A percentile compares a stretch with the other conserved stretches of the same genome.
Evolutionary conservation across 495 filamentous ascomycete genomes (phyloP).

Genomic region (Emericellopsis terricola): DNA sequence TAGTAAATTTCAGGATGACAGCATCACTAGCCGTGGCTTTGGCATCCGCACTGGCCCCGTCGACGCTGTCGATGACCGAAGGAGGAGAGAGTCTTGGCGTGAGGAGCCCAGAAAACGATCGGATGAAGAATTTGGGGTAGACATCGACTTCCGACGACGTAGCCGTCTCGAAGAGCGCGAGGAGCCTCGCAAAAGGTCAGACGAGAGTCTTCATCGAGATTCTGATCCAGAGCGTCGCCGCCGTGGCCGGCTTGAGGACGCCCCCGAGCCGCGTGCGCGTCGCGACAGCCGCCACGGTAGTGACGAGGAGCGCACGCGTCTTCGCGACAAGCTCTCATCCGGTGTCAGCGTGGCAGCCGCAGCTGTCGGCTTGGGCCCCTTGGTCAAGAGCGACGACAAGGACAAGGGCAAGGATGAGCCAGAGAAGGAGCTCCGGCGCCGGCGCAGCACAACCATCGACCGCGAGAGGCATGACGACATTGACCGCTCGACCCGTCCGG

Average conservation of each 20-base stretch:
- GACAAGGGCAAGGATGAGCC: no score
- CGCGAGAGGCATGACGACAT: no score
- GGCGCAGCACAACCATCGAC: no score
- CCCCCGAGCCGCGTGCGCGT: constrained; percentile 4
- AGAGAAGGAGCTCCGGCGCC: no score
- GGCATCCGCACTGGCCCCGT: constrained; percentile 19
- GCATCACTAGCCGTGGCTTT: constrained; percentile 21
- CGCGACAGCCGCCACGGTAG: background rate
- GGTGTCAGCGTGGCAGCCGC: constrained; percentile 20
- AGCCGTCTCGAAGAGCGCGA: constrained; percentile 2
- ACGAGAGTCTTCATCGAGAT: constrained; percentile 7
- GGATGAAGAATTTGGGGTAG: background rate
- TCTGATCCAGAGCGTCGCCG: constrained; percentile 8
- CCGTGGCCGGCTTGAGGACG: constrained; percentile 9
- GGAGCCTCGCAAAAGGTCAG: constrained; percentile 1
- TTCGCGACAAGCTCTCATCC: constrained; percentile 14
- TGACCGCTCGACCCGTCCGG: no score
- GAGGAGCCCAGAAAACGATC: background rate
- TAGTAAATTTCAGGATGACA: constrained; percentile 16
- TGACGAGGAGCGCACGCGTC: constrained; percentile 8
- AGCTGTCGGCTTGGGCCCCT: constrained; percentile 14
- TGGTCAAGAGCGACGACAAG: constrained; percentile 16
- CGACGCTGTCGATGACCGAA: constrained; percentile 9
- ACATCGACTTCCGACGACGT: constrained; percentile 3
- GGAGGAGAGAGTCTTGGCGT: constrained; percentile 5